These are phyloP conservation scores for Gracilaria domingensis DNA, from an alignment of 23 red algal species.

Conservation along the genomic window DNA sequence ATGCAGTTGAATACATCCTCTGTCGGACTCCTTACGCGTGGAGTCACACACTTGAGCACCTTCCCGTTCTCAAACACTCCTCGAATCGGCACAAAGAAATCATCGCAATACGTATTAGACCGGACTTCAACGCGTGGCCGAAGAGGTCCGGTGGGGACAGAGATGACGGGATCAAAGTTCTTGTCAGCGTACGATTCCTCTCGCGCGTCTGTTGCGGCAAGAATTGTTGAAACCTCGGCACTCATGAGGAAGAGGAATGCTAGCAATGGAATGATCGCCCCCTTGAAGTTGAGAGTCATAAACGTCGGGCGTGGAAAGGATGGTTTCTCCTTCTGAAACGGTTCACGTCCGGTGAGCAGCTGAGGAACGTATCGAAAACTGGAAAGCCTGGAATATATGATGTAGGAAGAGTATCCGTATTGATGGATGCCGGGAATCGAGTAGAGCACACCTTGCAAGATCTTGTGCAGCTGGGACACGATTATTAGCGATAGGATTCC, in stretches of 20 bases:
- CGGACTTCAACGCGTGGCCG: neutral
- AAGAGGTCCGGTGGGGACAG: neutral
- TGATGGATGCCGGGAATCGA: neutral
- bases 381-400: neutral
- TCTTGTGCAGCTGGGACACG: neutral
- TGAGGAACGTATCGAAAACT: neutral
- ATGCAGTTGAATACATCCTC: neutral
- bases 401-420: neutral
- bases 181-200: neutral
- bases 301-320: no score
- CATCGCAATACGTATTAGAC: neutral
- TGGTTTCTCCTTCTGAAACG: neutral
- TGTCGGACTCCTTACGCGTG: neutral
- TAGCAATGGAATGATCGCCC: no score
- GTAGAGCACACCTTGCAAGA: neutral
- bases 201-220: neutral
- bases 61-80: neutral
- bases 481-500: neutral
- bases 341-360: neutral
- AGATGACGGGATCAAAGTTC: slow-evolving; percentile 16
- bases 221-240: neutral
- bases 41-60: neutral
- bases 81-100: neutral
- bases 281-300: no score
- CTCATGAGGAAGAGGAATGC: no score